Evolutionary conservation across 345 rosid species (phyloP).

Genomic region (Sonneratia caseolaris): DNA sequence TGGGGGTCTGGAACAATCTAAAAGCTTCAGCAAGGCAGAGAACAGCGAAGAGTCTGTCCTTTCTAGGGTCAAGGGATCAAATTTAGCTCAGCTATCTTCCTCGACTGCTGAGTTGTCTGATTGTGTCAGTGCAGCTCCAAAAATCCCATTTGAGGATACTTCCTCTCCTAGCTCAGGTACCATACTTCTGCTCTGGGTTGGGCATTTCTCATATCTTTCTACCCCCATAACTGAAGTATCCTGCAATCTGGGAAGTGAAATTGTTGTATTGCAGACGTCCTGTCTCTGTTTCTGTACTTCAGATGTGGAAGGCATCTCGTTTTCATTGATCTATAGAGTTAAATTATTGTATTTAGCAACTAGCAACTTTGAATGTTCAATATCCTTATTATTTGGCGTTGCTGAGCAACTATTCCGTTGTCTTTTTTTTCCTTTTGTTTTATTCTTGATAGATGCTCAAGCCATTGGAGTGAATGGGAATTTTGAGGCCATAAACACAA

Average conservation of each 20-base stretch:
- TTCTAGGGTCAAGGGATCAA: constrained; percentile 53
- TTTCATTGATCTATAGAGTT: not conserved
- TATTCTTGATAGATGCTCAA: constrained; percentile 47
- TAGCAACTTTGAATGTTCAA: not conserved
- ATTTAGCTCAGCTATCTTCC: constrained; percentile 60
- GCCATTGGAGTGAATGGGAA: constrained; percentile 51
- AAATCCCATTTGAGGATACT: constrained; percentile 50
- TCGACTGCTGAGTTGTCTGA: constrained; percentile 42
- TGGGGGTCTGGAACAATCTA: constrained; percentile 56
- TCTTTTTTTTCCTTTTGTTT: constrained; percentile 9
- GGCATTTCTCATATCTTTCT: not conserved
- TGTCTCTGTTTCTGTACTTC: not conserved
- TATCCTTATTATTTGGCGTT: not conserved
- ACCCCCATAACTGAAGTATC: not conserved
- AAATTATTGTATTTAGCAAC: not conserved
- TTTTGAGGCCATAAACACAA: constrained; percentile 52
- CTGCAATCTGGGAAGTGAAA: not conserved
- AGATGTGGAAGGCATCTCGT: not conserved
- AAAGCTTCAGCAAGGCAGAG: constrained; percentile 29
- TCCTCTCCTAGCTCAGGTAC: constrained; percentile 91
- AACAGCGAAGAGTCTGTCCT: constrained; percentile 26
- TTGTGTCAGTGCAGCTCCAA: constrained; percentile 37
- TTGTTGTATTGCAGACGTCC: not conserved
- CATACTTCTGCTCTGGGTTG: not conserved
- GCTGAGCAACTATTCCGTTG: not conserved